Base-by-base conservation (phyloP, 306 rosid species). In the Cucumis melo region DNA sequence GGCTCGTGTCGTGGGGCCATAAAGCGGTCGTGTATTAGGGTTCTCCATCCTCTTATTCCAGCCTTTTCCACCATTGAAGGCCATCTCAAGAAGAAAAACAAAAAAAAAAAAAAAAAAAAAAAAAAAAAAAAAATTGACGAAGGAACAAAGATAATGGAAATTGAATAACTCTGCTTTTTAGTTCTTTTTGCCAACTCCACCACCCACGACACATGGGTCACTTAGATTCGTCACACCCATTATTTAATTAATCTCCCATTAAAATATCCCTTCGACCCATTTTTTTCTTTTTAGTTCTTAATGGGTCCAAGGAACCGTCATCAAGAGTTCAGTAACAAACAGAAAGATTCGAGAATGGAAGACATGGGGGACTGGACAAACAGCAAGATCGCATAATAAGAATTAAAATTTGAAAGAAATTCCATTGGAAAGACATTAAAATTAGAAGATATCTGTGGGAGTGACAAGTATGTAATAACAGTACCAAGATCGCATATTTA, bases 31-130 rank as follows among this genome's bases (percentile, higher is more conserved):
- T 44, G 78, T 66, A 51, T 42, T 78, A 62, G 73, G 76, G 75
- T 63, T 66, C 19, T 15, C 54, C 53, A 66, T 66, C 53, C 76
- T 77, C 85, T 62, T 76, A 57, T 60, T 73, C 84, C 86, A 46
- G 29, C 36, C 53, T 29, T 24, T 71, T 59, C 81, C 89, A 86
- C 85, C 87, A 82, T 79, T 83, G 88, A 83, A 78, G 81, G 80
- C 75, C 80, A 81, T 46, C 24, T 13, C 2, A 29, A 46, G 24
- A 38, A 42, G 39, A 48, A 67, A 1, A 68, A 1, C n/a, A n/a
- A n/a, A n/a, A n/a, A n/a, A n/a, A 6, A 42, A 68, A 68, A 14
- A 4, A 63, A 19, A 38, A 6, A 42, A 68, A 68, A 14, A 4
- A 63, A 19, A 38, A n/a, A 6, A 42, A 68, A 68, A 14, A 4